A percentile compares a stretch with the other conserved stretches of the same genome.
These are phyloP conservation scores for Chaetomidium leptoderma DNA, from an alignment of 495 filamentous ascomycete genomes.

Conservation along the genomic window DNA sequence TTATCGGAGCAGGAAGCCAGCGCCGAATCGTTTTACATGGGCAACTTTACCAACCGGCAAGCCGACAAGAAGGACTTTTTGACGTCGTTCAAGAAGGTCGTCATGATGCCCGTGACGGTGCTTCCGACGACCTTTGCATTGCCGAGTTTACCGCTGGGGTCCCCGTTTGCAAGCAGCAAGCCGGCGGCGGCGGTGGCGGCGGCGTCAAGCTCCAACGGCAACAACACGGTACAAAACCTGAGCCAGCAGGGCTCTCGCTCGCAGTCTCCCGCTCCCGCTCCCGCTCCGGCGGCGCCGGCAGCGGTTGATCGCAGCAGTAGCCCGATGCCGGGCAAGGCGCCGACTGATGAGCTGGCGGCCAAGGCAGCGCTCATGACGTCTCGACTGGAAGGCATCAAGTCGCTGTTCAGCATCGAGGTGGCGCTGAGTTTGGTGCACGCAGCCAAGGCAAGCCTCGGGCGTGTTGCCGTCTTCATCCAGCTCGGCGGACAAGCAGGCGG, in stretches of 20 bases:
- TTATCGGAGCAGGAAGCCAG: conserved; percentile 85
- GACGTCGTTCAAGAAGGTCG: conserved; percentile 95
- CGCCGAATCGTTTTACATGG: conserved; percentile 91
- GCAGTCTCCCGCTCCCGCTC: conserved; percentile 40
- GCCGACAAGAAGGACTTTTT: conserved; percentile 95
- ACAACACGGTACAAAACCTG: conserved; percentile 23
- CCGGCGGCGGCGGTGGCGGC: conserved; percentile 31
- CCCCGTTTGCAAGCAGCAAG: conserved; percentile 43
- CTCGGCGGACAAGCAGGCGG: conserved; percentile 73
- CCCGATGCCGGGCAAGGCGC: conserved; percentile 57
- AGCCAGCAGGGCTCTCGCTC: conserved; percentile 42
- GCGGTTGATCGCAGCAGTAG: conserved; percentile 36
- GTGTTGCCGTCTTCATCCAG: conserved; percentile 73
- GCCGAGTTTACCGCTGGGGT: conserved; percentile 48
- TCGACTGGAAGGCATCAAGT: conserved; percentile 84
- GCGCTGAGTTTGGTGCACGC: conserved; percentile 82
- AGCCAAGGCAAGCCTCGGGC: conserved; percentile 86
- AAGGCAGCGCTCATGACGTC: conserved; percentile 97
- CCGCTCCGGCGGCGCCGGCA: conserved; percentile 14
- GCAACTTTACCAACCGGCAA: conserved; percentile 77
- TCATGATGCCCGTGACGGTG: conserved; percentile 96
- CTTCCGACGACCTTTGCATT: conserved; percentile 52
- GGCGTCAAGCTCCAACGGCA: conserved; percentile 28
- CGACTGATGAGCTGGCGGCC: conserved; percentile 86
- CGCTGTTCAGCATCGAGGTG: conserved; percentile 93